Percentiles rank a stretch among this genome's conserved stretches.
Evolutionary conservation across 495 filamentous ascomycete genomes (phyloP).

Genomic region (Penicillium arizonense): DNA sequence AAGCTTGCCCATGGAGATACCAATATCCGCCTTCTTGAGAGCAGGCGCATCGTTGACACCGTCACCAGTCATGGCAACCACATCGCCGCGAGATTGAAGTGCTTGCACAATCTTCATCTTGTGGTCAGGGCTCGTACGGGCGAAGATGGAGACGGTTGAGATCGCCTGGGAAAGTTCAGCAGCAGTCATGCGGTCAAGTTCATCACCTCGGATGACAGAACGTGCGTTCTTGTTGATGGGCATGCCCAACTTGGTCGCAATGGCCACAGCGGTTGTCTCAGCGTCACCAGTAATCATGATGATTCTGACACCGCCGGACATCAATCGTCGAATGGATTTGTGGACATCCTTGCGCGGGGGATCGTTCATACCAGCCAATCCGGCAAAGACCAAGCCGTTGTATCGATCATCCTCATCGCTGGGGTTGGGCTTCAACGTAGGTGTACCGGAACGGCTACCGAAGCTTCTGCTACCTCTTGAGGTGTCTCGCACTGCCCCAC

Average conservation of each 20-base stretch:
- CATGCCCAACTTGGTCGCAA: conserved; percentile 92
- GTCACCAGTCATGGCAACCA: conserved; percentile 98
- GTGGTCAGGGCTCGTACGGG: conserved; percentile 93
- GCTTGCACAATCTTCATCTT: conserved; percentile 96
- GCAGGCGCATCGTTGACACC: conserved; percentile 98
- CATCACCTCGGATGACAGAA: conserved; percentile 81
- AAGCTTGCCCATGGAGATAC: conserved; percentile 92
- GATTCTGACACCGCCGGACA: conserved; percentile 90
- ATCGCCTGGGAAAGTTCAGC: conserved; percentile 80
- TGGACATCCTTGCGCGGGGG: conserved; percentile 88
- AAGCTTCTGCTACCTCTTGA: conserved; percentile 31
- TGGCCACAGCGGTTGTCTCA: conserved; percentile 89
- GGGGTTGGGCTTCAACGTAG: conserved; percentile 40
- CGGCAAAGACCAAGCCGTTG: conserved; percentile 81
- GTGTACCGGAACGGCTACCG: conserved; percentile 50
- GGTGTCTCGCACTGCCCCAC: conserved; percentile 52
- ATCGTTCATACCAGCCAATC: conserved; percentile 95
- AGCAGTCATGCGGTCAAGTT: conserved; percentile 87
- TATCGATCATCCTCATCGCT: conserved; percentile 70
- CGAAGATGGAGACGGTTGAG: conserved; percentile 86
- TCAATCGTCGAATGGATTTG: conserved; percentile 82
- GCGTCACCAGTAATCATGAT: conserved; percentile 99
- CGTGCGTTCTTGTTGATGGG: conserved; percentile 56
- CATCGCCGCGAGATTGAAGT: conserved; percentile 88
- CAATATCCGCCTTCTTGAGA: conserved; percentile 96